Base-by-base conservation (phyloP, 192 early-diverging fungal species). In the Coemansia sp. region DNA sequence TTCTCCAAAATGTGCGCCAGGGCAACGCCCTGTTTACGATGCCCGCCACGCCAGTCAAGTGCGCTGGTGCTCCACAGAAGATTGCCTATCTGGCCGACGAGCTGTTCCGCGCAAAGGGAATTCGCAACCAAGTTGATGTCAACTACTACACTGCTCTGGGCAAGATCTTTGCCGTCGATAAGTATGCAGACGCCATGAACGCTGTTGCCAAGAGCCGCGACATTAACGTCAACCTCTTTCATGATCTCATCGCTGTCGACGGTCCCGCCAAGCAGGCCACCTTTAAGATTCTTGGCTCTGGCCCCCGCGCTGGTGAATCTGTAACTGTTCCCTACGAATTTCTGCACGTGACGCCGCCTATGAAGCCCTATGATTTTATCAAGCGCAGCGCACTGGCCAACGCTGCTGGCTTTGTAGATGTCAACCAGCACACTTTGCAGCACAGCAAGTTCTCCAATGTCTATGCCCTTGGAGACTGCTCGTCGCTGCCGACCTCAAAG, bases 41-140 rank as follows among this genome's bases (percentile, higher is more conserved):
- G 86, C 93, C 93, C 25, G 82, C 84, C 27, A 90, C 91, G 11
- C 92, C 93, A 8, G 86, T 93, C 73, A 94, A 94, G 79, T 94
- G 93, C 63, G 90, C 92, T 15, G 93, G 93, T 45, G 93, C 92
- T 0, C 92, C 93, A 25, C 88, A 90, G 72, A 94, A 94, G 83
- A 93, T 93, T 37, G 86, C 88, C 24, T 94, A 92, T 66, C 82
- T 94, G 41, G 90, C 91, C 19, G 93, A 94, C 73, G 93, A 94
- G 66, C 70, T 83, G 19, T 89, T 90, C 85, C 84, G 91, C 68
- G 79, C 88, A 53, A 84, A 83, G 14, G 87, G 85, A 25, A 62
- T 90, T 21, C 89, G 92, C 43, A 75, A 86, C 60, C 82, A 86
- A 65, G 80, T 88, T 24, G 75, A 81, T 38, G 82, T 94, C 56